Conservation (phyloP, 2,329 filamentous ascomycete genomes). For the Aspergillus candidus region DNA sequence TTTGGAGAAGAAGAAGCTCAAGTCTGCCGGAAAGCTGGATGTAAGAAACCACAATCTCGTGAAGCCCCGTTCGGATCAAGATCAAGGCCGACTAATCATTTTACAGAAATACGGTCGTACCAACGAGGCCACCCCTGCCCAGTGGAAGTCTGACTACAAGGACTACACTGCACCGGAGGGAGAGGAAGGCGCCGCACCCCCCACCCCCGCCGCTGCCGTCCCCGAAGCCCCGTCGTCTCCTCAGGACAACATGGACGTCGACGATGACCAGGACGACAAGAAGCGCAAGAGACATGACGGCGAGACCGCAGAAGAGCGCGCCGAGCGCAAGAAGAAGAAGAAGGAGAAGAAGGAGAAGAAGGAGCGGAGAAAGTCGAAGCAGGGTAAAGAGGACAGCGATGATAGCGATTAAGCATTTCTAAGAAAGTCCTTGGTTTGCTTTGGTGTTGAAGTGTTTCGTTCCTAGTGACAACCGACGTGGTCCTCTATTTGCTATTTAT, state of each 20-base stretch:
- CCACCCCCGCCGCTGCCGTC: constrained; percentile 29
- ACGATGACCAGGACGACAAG: constrained; percentile 43
- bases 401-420: constrained; percentile 37
- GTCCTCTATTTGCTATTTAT: not conserved
- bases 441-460: constrained; percentile 8
- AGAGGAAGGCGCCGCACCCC: constrained; percentile 39
- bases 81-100: constrained; percentile 27
- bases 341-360: constrained; percentile 52
- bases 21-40: constrained; percentile 94
- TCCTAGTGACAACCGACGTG: not conserved
- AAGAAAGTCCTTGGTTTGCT: constrained; percentile 19
- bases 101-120: constrained; percentile 76
- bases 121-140: constrained; percentile 87
- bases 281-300: constrained; percentile 53
- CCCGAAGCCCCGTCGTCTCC: constrained; percentile 24
- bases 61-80: too few species aligned
- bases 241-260: constrained; percentile 37
- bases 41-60: constrained; percentile 36
- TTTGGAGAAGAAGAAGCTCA: constrained; percentile 98
- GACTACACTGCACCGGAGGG: constrained; percentile 60
- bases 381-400: constrained; percentile 68
- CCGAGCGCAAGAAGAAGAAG: constrained; percentile 47
- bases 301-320: constrained; percentile 45
- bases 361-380: constrained; percentile 74
- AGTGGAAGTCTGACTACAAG: constrained; percentile 90